Conservation (phyloP, 306 rosid genomes). For the Rosa chinensis region DNA sequence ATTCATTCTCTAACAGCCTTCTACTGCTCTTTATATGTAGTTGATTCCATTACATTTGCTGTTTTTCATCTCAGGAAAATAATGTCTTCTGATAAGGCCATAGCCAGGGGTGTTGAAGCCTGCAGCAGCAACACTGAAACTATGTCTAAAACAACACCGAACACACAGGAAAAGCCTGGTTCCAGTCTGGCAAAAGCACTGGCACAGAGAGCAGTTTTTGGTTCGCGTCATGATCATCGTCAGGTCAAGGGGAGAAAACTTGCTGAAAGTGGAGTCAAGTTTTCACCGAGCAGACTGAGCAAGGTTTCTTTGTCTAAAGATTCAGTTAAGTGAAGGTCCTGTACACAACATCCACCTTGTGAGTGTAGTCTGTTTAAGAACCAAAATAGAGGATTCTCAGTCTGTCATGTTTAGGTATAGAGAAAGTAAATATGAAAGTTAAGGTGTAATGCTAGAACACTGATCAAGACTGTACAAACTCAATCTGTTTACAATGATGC, state of each 20-base stretch:
- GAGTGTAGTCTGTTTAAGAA: not conserved
- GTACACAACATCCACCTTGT: not conserved
- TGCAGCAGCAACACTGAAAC: slow-evolving; percentile 29
- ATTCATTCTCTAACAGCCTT: slow-evolving; percentile 22
- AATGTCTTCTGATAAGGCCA: slow-evolving; percentile 59
- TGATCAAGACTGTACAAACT: not conserved
- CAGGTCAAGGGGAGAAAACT: slow-evolving; percentile 39
- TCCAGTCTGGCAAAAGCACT: slow-evolving; percentile 54
- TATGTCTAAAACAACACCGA: slow-evolving; percentile 17
- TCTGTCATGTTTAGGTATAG: not conserved
- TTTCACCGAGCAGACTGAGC: slow-evolving; percentile 71
- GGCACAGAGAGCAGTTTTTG: slow-evolving; percentile 63
- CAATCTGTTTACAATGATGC: not conserved
- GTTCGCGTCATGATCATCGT: slow-evolving; percentile 27
- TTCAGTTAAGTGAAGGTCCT: slow-evolving; percentile 14
- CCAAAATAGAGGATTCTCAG: not conserved
- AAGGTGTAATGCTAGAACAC: not conserved
- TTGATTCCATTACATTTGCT: not conserved
- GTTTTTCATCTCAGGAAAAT: slow-evolving; percentile 6
- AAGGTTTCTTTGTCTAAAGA: slow-evolving; percentile 69
- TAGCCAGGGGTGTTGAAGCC: slow-evolving; percentile 31
- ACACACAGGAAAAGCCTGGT: slow-evolving; percentile 28
- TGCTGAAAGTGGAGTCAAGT: slow-evolving; percentile 31
- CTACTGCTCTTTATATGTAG: slow-evolving; percentile 5
- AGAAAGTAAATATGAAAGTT: not conserved